phyloP scores from a whole-genome alignment of 768 basidiomycete genomes.

The Daedalea quercina region DNA sequence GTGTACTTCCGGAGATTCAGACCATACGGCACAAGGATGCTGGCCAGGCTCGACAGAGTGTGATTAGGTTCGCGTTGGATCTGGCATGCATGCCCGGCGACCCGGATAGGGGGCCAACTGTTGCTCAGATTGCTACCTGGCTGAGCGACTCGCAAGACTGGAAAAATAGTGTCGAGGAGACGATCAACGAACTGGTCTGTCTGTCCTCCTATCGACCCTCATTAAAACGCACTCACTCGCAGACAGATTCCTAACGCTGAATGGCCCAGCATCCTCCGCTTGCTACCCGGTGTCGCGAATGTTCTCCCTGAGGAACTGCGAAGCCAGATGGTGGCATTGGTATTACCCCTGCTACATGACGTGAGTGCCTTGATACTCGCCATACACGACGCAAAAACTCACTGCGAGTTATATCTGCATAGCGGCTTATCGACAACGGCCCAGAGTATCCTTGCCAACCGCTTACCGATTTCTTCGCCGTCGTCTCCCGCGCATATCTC shows the following conservation, averaged over 20 bases:
- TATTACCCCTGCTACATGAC: conserved; percentile 44
- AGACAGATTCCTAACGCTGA: conserved; percentile 31
- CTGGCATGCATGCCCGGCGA: conserved; percentile 21
- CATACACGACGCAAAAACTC: background rate
- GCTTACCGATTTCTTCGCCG: conserved; percentile 45
- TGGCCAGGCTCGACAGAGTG: conserved; percentile 30
- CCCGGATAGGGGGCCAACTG: conserved; percentile 10
- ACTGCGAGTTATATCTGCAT: conserved; percentile 1
- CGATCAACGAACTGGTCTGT: conserved; percentile 37
- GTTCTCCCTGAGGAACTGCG: conserved; percentile 43
- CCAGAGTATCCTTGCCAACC: conserved; percentile 40
- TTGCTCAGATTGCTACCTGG: conserved; percentile 28
- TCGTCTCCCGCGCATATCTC: conserved; percentile 45
- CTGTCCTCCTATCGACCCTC: background rate
- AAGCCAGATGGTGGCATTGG: conserved; percentile 29
- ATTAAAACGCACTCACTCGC: background rate
- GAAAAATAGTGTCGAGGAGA: conserved; percentile 35
- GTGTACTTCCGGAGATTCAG: conserved; percentile 44
- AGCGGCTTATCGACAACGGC: conserved; percentile 52
- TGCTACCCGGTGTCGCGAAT: conserved; percentile 37
- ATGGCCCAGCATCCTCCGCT: conserved; percentile 36
- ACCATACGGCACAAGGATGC: conserved; percentile 26
- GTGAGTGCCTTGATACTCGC: conserved; percentile 26
- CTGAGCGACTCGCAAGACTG: conserved; percentile 32
- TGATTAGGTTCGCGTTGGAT: conserved; percentile 40